These are phyloP conservation scores for Jatropha curcas DNA, from an alignment of 345 rosid species.

Conservation along the genomic window DNA sequence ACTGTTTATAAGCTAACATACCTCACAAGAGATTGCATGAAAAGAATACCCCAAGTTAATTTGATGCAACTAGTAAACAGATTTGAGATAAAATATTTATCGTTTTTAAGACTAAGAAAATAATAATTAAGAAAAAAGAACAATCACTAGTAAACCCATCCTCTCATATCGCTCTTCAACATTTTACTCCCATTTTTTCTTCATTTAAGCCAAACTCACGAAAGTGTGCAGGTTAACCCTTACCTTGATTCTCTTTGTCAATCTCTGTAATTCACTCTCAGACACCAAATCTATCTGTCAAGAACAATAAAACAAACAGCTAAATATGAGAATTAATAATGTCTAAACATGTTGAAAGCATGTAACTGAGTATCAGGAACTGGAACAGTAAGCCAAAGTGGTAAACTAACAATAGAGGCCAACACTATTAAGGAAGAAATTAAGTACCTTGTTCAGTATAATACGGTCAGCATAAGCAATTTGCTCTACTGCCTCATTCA, in stretches of 20 bases:
- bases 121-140: not conserved
- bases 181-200: not conserved
- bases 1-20: not conserved
- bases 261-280: slow-evolving; percentile 47
- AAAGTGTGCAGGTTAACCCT: not conserved
- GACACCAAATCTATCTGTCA: slow-evolving; percentile 70
- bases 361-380: not conserved
- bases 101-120: not conserved
- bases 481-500: slow-evolving; percentile 78
- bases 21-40: not conserved
- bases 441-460: slow-evolving; percentile 62
- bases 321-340: not conserved
- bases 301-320: slow-evolving; percentile 2
- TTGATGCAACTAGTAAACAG: not conserved
- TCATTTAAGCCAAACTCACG: not conserved
- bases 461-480: slow-evolving; percentile 81
- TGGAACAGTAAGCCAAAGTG: not conserved
- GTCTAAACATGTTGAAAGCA: not conserved
- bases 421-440: not conserved
- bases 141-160: not conserved
- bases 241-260: slow-evolving; percentile 65
- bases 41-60: not conserved
- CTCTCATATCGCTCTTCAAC: not conserved
- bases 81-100: not conserved
- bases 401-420: not conserved